phyloP scores from a whole-genome alignment of 176 grass and related monocot species.

The Aegilops bicornis region DNA sequence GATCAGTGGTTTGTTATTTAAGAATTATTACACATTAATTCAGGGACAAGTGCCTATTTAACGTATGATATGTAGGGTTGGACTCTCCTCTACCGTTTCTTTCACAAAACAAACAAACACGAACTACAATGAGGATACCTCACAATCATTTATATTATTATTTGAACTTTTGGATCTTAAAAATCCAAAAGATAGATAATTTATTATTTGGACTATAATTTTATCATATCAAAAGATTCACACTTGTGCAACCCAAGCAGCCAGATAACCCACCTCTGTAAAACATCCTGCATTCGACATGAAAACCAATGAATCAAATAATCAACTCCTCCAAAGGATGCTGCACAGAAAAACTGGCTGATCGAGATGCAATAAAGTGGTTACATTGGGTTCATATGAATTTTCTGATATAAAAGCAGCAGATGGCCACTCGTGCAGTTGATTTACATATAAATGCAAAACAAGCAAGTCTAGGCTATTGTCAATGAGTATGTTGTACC shows the following conservation, averaged over 20 bases:
- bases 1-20: neutral
- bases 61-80: neutral
- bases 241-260: neutral
- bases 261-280: neutral
- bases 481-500: neutral
- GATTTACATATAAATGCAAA: constrained; percentile 14
- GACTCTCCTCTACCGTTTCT: neutral
- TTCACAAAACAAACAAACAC: neutral
- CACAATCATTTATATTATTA: constrained; percentile 1
- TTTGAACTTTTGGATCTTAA: neutral
- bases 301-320: neutral
- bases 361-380: neutral
- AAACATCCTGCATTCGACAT: neutral
- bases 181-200: neutral
- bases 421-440: neutral
- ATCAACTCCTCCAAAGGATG: neutral
- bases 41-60: neutral
- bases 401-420: neutral
- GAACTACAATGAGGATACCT: neutral
- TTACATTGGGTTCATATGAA: neutral
- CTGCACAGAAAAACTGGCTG: neutral
- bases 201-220: neutral
- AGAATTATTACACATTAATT: neutral
- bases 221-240: neutral
- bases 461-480: neutral